Evolutionary conservation across 129 eudicot genomes (phyloP).

Genomic region (Centrapalus pauciflorus): DNA sequence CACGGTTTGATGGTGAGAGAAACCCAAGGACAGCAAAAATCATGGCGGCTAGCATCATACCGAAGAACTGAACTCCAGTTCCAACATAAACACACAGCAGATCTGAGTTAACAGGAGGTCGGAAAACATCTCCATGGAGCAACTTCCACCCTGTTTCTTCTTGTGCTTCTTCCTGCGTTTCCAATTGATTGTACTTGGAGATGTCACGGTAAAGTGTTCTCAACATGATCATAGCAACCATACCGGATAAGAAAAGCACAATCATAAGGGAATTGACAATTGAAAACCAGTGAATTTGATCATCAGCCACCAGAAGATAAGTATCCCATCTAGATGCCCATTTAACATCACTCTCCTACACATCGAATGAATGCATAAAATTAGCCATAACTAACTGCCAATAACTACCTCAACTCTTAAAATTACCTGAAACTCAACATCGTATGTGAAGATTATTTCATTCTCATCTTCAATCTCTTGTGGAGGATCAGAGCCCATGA

Average conservation of each 20-base stretch:
- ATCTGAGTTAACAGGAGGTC: conserved; percentile 48
- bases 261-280: conserved; percentile 50
- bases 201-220: conserved; percentile 50
- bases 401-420: background rate
- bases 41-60: conserved; percentile 47
- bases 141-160: conserved; percentile 59
- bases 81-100: conserved; percentile 49
- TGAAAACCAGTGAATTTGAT: conserved; percentile 54
- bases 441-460: conserved; percentile 42
- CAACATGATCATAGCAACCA: conserved; percentile 62
- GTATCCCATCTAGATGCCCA: conserved; percentile 66
- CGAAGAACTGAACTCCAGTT: conserved; percentile 48
- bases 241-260: conserved; percentile 57
- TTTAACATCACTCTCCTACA: conserved; percentile 51
- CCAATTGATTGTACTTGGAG: too few species aligned
- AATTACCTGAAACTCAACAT: conserved; percentile 40
- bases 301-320: conserved; percentile 41
- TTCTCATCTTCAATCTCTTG: conserved; percentile 45
- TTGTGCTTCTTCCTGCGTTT: too few species aligned
- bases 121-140: conserved; percentile 49
- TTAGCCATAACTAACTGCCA: background rate
- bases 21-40: conserved; percentile 48
- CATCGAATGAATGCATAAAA: background rate
- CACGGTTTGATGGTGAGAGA: conserved; percentile 52
- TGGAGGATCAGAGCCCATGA: conserved; percentile 35